Conservation (phyloP, 306 rosid genomes). For the Dalbergia cochinchinensis region DNA sequence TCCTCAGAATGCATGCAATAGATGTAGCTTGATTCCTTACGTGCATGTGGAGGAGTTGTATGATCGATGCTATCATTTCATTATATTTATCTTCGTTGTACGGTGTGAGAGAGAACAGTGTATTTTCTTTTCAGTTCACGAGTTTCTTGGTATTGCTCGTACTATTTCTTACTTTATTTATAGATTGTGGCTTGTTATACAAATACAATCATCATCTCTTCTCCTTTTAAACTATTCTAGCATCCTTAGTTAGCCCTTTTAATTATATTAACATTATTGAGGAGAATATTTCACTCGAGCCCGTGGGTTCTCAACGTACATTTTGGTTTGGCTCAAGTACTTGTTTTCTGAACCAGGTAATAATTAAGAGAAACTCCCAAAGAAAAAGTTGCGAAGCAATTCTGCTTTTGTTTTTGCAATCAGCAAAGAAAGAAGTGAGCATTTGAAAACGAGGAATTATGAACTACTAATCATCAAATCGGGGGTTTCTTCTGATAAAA, state of each 20-base stretch:
- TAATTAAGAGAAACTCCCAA: background rate
- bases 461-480: background rate
- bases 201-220: background rate
- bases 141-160: conserved; percentile 7
- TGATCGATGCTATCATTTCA: background rate
- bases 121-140: conserved; percentile 17
- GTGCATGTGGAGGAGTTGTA: background rate
- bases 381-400: conserved; percentile 1
- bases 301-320: background rate
- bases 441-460: background rate
- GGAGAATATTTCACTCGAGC: background rate
- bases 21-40: conserved; percentile 8
- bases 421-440: background rate
- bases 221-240: conserved; percentile 10
- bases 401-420: background rate
- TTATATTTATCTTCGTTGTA: background rate
- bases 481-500: background rate
- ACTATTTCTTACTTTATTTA: conserved; percentile 16
- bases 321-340: too few species aligned
- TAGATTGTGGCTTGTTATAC: conserved; percentile 15
- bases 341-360: background rate
- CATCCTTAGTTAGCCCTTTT: background rate
- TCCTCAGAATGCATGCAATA: background rate
- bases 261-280: background rate
- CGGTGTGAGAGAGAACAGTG: conserved; percentile 30